Conservation (phyloP, 495 filamentous ascomycete species). For the Aspergillus kassunensis region DNA sequence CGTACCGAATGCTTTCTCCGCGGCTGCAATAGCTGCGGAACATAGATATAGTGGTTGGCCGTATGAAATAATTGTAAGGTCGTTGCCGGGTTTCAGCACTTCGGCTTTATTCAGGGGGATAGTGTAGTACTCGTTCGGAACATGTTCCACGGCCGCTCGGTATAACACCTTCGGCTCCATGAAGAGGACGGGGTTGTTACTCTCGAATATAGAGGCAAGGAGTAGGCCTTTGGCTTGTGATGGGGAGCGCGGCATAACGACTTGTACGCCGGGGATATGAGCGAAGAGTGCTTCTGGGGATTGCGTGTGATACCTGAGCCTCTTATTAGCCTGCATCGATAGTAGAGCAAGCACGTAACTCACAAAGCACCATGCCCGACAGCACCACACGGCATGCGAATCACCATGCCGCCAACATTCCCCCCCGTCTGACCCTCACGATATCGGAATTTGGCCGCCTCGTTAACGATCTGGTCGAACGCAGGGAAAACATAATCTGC, state of each 20-base stretch:
- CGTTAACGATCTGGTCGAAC: constrained; percentile 96
- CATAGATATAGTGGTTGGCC: constrained; percentile 91
- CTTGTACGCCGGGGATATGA: constrained; percentile 83
- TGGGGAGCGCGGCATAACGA: constrained; percentile 87
- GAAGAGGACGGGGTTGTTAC: constrained; percentile 88
- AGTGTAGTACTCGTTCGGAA: constrained; percentile 76
- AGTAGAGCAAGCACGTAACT: too few relatives aligned
- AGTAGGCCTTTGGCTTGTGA: constrained; percentile 90
- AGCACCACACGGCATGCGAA: constrained; percentile 90
- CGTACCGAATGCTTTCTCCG: constrained; percentile 76
- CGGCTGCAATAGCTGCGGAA: constrained; percentile 69
- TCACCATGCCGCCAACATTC: constrained; percentile 73
- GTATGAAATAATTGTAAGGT: constrained; percentile 87
- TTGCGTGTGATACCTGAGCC: constrained; percentile 80
- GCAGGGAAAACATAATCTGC: constrained; percentile 97
- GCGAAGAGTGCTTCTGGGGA: constrained; percentile 90
- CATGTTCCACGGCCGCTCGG: constrained; percentile 91
- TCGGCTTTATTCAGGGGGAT: constrained; percentile 88
- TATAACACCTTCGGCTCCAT: constrained; percentile 98
- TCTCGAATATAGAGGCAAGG: constrained; percentile 69
- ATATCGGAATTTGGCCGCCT: constrained; percentile 90
- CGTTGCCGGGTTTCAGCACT: constrained; percentile 74
- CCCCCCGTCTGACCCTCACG: constrained; percentile 69
- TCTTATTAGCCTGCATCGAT: too few relatives aligned
- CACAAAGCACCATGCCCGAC: constrained; percentile 94